Base-by-base conservation (phyloP, 441 rosid genomes). In the Populus hybrid region DNA sequence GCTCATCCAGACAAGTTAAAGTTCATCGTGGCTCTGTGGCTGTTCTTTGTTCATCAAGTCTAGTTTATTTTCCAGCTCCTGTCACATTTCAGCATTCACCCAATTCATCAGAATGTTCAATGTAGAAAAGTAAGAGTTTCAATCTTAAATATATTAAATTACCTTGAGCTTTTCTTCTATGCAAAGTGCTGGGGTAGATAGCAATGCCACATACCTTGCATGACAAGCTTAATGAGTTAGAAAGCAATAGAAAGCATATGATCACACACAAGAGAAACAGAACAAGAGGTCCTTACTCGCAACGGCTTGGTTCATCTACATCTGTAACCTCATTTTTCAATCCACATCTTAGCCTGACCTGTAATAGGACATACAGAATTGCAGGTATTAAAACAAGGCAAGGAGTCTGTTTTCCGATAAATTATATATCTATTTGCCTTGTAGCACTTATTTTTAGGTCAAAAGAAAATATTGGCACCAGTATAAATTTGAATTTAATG, bases 291-390 rank as follows among this genome's bases (percentile, higher is more conserved):
- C 78, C 88, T 87, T 87, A 93, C 99, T 96, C 97, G 97, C 99
- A 96, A 57, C 98, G 98, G 82, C 98, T 96, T 77, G 98, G 99
- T 84, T 96, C 98, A 69, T 93, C 99, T 8, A 96, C 92, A 80
- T 92, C 98, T 53, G 89, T 67, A 61, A 96, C 81, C 90, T 94
- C 98, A 65, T 88, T 91, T 40, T 87, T 89, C 84, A 92, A 81
- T 21, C 98, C 98, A 70, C 98, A 96, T 77, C 96, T 88, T 70
- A 96, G 91, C 84, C 78, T 92, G 21, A 94, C 91, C 99, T 96
- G 83, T 66, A 32, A 34, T 34, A 34, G 36, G 36, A 34, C 36
- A 34, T 34, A 34, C 36, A 34, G 5, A n/a, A 40, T 28, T 72
- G 34, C 24, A 64, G 65, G 16, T 24, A 26, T 69, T 61, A 77